These are phyloP conservation scores for Helichrysum umbraculigerum DNA, from an alignment of 129 eudicot genomes.

Conservation along the genomic window DNA sequence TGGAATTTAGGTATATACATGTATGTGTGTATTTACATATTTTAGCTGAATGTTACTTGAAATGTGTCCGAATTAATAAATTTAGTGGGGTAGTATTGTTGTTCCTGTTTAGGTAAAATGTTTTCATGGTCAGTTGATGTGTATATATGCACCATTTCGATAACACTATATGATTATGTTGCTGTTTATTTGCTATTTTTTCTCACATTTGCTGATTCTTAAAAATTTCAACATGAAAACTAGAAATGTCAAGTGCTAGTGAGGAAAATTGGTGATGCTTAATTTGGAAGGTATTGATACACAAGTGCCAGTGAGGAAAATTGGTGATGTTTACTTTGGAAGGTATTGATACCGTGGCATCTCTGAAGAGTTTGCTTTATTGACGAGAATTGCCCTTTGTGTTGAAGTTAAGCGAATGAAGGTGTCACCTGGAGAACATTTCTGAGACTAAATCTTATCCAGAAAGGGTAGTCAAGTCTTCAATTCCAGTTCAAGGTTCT, in stretches of 20 bases:
- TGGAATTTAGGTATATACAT: too few relatives aligned
- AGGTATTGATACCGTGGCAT: too few relatives aligned
- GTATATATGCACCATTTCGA: constrained; percentile 12
- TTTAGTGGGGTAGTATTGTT: constrained; percentile 20
- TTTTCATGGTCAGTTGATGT: constrained; percentile 12
- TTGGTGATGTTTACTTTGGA: too few relatives aligned
- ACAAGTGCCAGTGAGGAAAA: too few relatives aligned
- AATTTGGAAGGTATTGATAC: neutral
- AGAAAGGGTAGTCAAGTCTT: constrained; percentile 32
- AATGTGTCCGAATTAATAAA: neutral
- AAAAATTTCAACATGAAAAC: too few relatives aligned
- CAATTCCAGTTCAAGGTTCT: constrained; percentile 35
- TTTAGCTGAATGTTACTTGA: constrained; percentile 16
- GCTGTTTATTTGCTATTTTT: constrained; percentile 29
- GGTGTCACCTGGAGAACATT: constrained; percentile 44
- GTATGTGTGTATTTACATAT: neutral
- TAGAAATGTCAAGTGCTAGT: too few relatives aligned
- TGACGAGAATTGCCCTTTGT: constrained; percentile 30
- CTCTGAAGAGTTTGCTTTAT: constrained; percentile 36
- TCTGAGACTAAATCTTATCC: constrained; percentile 38
- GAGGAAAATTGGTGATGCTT: neutral
- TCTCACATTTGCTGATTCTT: constrained; percentile 5
- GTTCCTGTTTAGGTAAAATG: constrained; percentile 7
- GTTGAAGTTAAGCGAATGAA: constrained; percentile 44
- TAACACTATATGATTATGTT: neutral